A percentile compares a stretch with the other conserved stretches of the same genome.
Conservation (phyloP, 108 stramenopile genomes). For the Seminavis robusta region DNA sequence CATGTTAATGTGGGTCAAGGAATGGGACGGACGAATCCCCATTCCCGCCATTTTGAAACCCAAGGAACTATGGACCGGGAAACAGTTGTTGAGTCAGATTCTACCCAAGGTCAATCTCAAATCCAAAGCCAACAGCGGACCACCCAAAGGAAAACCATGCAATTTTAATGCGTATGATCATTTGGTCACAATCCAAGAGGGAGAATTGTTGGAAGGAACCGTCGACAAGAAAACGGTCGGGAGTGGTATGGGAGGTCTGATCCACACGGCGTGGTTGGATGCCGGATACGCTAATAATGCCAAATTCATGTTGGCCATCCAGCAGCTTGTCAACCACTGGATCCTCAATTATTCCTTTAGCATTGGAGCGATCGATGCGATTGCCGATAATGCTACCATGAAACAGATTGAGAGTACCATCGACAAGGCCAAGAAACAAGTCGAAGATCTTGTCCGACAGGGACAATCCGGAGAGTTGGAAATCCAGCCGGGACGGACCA, state of each 20-base stretch:
- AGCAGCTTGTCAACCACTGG: conserved; percentile 95
- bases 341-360: conserved; percentile 91
- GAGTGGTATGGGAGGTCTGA: conserved; percentile 91
- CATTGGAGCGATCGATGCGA: conserved; percentile 97
- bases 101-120: conserved; percentile 93
- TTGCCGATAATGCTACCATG: conserved; percentile 95
- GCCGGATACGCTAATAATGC: conserved; percentile 91
- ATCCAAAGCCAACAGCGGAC: conserved; percentile 81
- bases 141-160: conserved; percentile 67
- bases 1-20: conserved; percentile 93
- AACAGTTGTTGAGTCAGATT: conserved; percentile 91
- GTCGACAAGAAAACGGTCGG: conserved; percentile 98
- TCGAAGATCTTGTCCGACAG: conserved; percentile 93
- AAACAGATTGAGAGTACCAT: conserved; percentile 92
- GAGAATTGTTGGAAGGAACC: conserved; percentile 91
- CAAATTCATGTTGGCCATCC: conserved; percentile 97
- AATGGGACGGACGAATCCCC: conserved; percentile 94
- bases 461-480: conserved; percentile 94
- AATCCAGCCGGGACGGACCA: conserved; percentile 96
- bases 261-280: conserved; percentile 97
- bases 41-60: conserved; percentile 96
- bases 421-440: conserved; percentile 94
- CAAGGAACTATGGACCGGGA: conserved; percentile 97
- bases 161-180: conserved; percentile 90
- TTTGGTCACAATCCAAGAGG: conserved; percentile 88